Evolutionary conservation across 352 stramenopile species (phyloP), one percentile per base, ranked within the genome.

Genomic region (Blastocystis sp.): DNA sequence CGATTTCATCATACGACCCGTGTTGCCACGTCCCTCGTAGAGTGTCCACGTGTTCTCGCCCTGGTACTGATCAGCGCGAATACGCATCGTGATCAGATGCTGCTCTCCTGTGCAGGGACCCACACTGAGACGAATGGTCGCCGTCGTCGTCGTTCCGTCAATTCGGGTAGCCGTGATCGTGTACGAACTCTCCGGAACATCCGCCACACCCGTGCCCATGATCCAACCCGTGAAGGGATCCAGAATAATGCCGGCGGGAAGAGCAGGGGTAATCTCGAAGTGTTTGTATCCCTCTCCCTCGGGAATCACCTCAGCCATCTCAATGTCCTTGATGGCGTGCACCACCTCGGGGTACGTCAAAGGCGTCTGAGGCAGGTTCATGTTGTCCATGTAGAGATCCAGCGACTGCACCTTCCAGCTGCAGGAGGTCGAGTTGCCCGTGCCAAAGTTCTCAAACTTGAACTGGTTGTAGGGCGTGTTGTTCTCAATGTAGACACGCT

Each of bases 391-490:
- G 24, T 59, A 51, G 4, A 76, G 42, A 51, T 76, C 64, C 14
- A 76, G 14, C 18, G 32, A 44, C 11, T 3, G 11, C 3, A 76
- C 32, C 34, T 76, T 42, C 64, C 64, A 76, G 6, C 7, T n/a
- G 48, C 36, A 56, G n/a, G 38, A 7, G 29, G 18, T 7, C 3
- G 38, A 11, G 46, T 53, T 11, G 44, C 34, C 61, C 18, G 61
- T 53, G 1, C 61, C 61, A 51, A 73, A 73, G 61, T 73, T 73
- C 61, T 46, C 38, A 51, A 73, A 73, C 32, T 51, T 46, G 61
- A 46, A 73, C 44, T 73, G 61, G 44, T 73, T 73, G 0, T 42
- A 73, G 3, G 61, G 38, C 38, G 8, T 53, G 34, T 51, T 73
- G 34, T 73, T 73, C 38, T 46, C 21, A 14, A 73, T 3, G 21